phyloP scores from a whole-genome alignment of 495 filamentous ascomycete genomes.

The Podospora sp. region DNA sequence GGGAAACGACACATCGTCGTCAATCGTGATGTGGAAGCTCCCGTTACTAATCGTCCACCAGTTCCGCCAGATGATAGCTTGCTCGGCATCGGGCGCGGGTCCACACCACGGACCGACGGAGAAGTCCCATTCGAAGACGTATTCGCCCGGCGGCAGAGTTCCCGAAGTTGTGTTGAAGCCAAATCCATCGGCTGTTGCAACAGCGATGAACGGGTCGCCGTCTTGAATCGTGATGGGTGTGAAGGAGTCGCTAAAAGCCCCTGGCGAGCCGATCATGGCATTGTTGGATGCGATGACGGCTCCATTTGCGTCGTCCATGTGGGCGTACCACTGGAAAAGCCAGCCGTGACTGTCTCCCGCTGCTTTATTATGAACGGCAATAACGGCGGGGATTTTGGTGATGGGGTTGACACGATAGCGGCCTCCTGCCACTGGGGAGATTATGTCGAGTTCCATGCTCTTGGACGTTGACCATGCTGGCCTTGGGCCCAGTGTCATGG shows the following conservation, averaged over 20 bases:
- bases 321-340: constrained; percentile 5
- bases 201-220: constrained; percentile 8
- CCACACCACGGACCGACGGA: constrained; percentile 8
- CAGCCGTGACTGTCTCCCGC: constrained; percentile 8
- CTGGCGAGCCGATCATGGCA: background rate
- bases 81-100: background rate
- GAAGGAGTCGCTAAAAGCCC: background rate
- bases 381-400: background rate
- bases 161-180: background rate
- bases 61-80: background rate
- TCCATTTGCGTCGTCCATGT: background rate
- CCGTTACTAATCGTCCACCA: background rate
- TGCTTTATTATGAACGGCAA: constrained; percentile 12
- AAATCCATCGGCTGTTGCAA: background rate
- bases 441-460: constrained; percentile 16
- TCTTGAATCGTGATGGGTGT: background rate
- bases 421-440: constrained; percentile 9
- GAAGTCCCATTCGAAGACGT: constrained; percentile 12
- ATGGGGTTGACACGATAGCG: constrained; percentile 11
- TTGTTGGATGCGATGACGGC: background rate
- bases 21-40: background rate
- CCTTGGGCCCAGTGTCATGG: no score
- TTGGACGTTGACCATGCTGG: background rate
- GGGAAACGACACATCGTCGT: constrained; percentile 11
- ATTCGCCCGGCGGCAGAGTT: constrained; percentile 6